phyloP scores from a whole-genome alignment of 352 stramenopile genomes.

The Blastocystis sp. region DNA sequence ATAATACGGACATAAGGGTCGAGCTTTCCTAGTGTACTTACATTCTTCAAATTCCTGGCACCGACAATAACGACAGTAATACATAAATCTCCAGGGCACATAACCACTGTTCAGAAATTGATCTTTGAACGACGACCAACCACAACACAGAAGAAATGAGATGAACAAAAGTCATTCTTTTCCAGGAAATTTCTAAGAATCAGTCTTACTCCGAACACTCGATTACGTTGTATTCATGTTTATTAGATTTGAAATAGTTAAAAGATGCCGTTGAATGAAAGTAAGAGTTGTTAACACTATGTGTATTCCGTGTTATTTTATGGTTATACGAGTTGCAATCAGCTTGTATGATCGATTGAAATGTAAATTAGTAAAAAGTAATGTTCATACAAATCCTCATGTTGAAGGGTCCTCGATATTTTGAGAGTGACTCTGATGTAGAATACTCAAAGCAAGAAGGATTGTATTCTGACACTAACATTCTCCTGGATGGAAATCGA shows the following conservation, averaged over 20 bases:
- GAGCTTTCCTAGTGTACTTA: conserved; percentile 57
- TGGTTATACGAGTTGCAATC: not conserved
- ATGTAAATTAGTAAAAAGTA: not conserved
- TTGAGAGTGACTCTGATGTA: not conserved
- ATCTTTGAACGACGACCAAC: not conserved
- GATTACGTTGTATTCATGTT: not conserved
- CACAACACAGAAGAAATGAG: not conserved
- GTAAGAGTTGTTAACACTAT: not conserved
- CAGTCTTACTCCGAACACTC: not conserved
- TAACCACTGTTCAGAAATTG: not conserved
- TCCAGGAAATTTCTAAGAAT: conserved; percentile 58
- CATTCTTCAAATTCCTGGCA: conserved; percentile 38
- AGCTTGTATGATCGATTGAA: not conserved
- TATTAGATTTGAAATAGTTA: not conserved
- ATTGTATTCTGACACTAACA: not conserved
- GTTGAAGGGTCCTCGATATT: conserved; percentile 47
- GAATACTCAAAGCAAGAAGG: not conserved
- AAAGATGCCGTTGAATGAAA: not conserved
- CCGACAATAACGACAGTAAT: conserved; percentile 46
- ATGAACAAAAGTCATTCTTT: not conserved
- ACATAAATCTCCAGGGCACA: conserved; percentile 55
- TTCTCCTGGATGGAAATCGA: not conserved
- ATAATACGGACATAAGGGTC: conserved; percentile 34
- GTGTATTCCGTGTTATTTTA: not conserved
- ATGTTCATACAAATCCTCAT: not conserved